Evolutionary conservation across 495 filamentous ascomycete species (phyloP), one percentile per base, ranked within the genome.

Genomic region (Friedmanniomyces endolithicus): DNA sequence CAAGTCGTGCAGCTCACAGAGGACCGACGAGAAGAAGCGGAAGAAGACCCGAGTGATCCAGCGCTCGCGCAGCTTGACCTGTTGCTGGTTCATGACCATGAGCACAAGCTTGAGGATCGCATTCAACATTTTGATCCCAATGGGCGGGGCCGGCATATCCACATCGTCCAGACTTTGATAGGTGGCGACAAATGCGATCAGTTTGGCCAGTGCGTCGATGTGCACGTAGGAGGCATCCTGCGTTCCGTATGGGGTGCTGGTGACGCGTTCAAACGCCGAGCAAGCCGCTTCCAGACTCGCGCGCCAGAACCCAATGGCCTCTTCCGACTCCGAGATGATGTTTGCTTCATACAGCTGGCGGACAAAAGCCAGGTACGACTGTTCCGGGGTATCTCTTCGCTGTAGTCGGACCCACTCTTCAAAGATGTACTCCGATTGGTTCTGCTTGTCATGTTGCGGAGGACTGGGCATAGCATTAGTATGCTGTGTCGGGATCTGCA

Each of bases 381-480:
- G 87, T 27, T 88, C 85, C 11, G 79, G 79, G 0, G 82, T 80
- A 57, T 79, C 77, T 11, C 78, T 75, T 47, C 86, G 84, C 67
- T 85, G 88, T 16, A 97, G 76, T 37, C 83, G 80, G 53, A 88
- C 77, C 92, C 92, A 99, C 66, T 97, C 92, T 11, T 84, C 86
- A 65, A 99, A 95, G 40, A 94, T 76, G 64, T 97, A 97, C 62
- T 94, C 85, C 70, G 95, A 80, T 60, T 95, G 90, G 50, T 90
- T 84, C 43, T 79, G 78, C 62, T 81, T 81, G 14, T 60, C 58
- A 25, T 57, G 34, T 22, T 66, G 61, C 17, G 65, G 68, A 3
- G 63, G 65, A 24, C 63, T 60, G 6, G 63, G 55, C 33, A 59
- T 59, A 16, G 65, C 63, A 43, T 55, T 65, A 7, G 24, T 35